Percentiles rank a stretch among this genome's conserved stretches.
Evolutionary conservation across 1,284 basidiomycete species (phyloP).

Genomic region (Wolfiporia cocos): DNA sequence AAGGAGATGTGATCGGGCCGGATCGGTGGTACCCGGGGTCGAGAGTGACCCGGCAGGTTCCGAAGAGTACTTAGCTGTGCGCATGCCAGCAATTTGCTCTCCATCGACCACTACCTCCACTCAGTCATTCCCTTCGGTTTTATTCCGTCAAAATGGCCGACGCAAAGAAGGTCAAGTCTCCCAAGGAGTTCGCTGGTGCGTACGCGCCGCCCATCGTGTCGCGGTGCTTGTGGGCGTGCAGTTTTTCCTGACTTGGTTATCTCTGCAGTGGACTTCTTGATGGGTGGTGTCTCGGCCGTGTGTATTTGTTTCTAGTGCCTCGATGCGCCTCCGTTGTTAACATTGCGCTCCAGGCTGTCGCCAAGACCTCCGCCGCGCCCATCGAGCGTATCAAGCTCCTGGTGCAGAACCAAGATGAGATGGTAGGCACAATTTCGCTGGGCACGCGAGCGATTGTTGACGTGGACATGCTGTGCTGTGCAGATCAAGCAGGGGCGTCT

Average conservation of each 20-base stretch:
- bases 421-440: slow-evolving; percentile 39
- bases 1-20: too few relatives aligned
- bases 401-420: slow-evolving; percentile 97
- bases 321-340: slow-evolving; percentile 7
- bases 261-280: slow-evolving; percentile 76
- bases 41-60: slow-evolving; percentile 17
- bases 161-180: slow-evolving; percentile 68
- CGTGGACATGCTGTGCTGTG: too few relatives aligned
- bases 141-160: slow-evolving; percentile 66
- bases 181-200: slow-evolving; percentile 74
- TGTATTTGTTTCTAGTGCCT: slow-evolving; percentile 25
- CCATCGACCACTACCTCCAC: slow-evolving; percentile 40
- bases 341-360: slow-evolving; percentile 65
- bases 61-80: slow-evolving; percentile 22
- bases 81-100: slow-evolving; percentile 22
- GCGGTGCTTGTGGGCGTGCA: slow-evolving; percentile 3
- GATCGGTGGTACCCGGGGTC: too few relatives aligned
- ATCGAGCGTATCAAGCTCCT: slow-evolving; percentile 99
- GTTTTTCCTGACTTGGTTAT: slow-evolving; percentile 32
- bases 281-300: slow-evolving; percentile 90
- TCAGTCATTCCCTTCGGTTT: slow-evolving; percentile 35
- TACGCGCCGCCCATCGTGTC: slow-evolving; percentile 21
- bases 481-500: slow-evolving; percentile 97
- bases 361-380: slow-evolving; percentile 96
- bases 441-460: slow-evolving; percentile 13